Evolutionary conservation across 805 yeast genomes (phyloP), one percentile per base, ranked within the genome.

Genomic region (Blastobotrys terrestris): DNA sequence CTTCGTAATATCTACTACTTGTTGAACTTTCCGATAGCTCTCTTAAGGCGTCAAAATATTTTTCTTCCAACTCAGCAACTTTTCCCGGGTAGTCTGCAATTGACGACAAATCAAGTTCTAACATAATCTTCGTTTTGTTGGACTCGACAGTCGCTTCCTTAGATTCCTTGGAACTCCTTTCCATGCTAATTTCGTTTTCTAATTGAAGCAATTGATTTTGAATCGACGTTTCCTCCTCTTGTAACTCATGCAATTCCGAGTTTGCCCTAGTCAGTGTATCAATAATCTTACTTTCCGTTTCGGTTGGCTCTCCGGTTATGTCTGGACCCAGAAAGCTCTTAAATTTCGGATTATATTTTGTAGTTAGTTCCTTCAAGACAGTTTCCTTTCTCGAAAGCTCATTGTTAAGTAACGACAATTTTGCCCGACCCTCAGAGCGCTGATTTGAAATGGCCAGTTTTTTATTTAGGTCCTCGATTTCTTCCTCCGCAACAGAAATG

Each of bases 361-460:
- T 61, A 1, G 67, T 46, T 3, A 75, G 55, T 14, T 69, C 66
- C 0, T 61, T 51, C 4, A 72, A 48, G 1, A 70, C 68, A 3
- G 57, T 58, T 13, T 60, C 58, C 46, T 70, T 73, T 40, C 68
- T 61, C 1, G 53, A 61, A 1, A 64, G 58, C 8, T 77, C 73
- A 31, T 77, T 81, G 18, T 64, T 61, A 31, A 78, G 57, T 15
- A 82, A 60, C 0, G 75, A 71, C 2, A 81, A 60, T 56, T 78
- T 80, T 0, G 88, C 84, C 55, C 78, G 71, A 2, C 75, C 60
- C 48, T 83, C 90, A 0, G 85, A 72, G 60, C 80, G 84, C 59
- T 77, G 75, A 58, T 79, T 83, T 2, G 78, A 74, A 14, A 70
- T 67, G 3, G 78, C 62, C 13, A 87, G 71, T 18, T 79, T 75